Conservation (phyloP, 495 filamentous ascomycete genomes). For the Cryomyces antarcticus region DNA sequence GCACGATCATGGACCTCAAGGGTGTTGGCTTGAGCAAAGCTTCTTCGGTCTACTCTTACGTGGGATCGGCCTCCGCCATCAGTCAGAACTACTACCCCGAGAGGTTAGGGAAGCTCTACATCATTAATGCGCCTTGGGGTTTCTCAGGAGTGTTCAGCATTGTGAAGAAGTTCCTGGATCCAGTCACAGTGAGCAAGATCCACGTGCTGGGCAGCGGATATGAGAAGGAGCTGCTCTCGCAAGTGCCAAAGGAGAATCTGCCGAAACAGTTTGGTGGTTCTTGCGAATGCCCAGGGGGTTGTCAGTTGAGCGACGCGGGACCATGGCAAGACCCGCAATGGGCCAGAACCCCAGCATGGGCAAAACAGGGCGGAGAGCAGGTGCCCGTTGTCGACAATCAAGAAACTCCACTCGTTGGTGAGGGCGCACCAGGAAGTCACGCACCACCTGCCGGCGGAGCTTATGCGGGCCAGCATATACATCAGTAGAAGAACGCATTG, state of each 20-base stretch:
- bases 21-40: slow-evolving; percentile 71
- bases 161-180: slow-evolving; percentile 83
- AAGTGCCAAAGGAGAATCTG: slow-evolving; percentile 81
- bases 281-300: slow-evolving; percentile 70
- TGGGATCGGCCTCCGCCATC: slow-evolving; percentile 47
- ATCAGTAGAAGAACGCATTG: too few species aligned
- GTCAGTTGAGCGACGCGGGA: slow-evolving; percentile 68
- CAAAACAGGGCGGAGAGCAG: slow-evolving; percentile 5
- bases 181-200: slow-evolving; percentile 91
- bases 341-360: slow-evolving; percentile 28
- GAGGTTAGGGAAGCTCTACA: slow-evolving; percentile 68
- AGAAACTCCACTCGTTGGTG: too few species aligned
- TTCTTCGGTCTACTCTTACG: slow-evolving; percentile 51
- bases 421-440: too few species aligned
- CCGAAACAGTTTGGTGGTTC: slow-evolving; percentile 69
- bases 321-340: slow-evolving; percentile 77
- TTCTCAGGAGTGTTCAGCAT: slow-evolving; percentile 67
- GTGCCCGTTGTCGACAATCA: too few species aligned
- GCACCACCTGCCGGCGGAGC: too few species aligned
- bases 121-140: slow-evolving; percentile 96
- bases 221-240: slow-evolving; percentile 58
- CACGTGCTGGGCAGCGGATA: slow-evolving; percentile 69
- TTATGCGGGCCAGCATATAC: too few species aligned
- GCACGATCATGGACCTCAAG: slow-evolving; percentile 91
- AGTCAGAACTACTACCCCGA: slow-evolving; percentile 97